phyloP scores from a whole-genome alignment of 2,329 filamentous ascomycete genomes.

The Epichloe glyceriae region DNA sequence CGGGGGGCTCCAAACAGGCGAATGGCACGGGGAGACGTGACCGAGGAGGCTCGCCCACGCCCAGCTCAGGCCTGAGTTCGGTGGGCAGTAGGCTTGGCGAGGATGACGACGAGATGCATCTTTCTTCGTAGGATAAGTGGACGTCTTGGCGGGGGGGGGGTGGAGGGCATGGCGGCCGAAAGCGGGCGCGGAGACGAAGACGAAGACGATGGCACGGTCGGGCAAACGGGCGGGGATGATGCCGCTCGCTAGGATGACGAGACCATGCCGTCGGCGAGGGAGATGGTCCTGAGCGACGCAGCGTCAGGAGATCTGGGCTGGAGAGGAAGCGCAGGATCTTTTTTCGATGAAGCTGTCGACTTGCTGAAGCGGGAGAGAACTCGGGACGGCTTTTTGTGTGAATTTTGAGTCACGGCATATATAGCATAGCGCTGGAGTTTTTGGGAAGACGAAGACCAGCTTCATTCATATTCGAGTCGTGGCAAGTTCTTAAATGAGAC shows the following conservation, averaged over 20 bases:
- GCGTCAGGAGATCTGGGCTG: background rate
- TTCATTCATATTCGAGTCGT: background rate
- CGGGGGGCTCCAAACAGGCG: conserved; percentile 3
- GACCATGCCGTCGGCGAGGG: too few relatives aligned
- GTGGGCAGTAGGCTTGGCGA: conserved; percentile 28
- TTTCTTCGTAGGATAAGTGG: conserved; percentile 18
- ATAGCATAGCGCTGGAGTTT: conserved; percentile 4
- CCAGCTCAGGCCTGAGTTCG: conserved; percentile 45
- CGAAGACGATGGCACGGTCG: background rate
- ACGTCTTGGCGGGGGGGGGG: background rate
- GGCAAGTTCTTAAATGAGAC: background rate
- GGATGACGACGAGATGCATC: conserved; percentile 34
- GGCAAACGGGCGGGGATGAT: too few relatives aligned
- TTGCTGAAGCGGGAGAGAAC: background rate
- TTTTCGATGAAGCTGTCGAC: background rate
- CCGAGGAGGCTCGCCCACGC: conserved; percentile 27
- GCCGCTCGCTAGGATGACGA: too few relatives aligned
- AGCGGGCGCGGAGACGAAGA: background rate
- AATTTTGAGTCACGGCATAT: background rate
- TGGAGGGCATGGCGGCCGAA: background rate
- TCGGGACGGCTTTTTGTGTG: background rate
- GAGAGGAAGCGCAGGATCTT: background rate
- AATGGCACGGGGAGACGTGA: conserved; percentile 7
- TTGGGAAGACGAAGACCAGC: background rate
- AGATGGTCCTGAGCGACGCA: background rate